A percentile compares a stretch with the other conserved stretches of the same genome.
These are phyloP conservation scores for Lathyrus tuberosus DNA, from an alignment of 306 rosid genomes.

Conservation along the genomic window DNA sequence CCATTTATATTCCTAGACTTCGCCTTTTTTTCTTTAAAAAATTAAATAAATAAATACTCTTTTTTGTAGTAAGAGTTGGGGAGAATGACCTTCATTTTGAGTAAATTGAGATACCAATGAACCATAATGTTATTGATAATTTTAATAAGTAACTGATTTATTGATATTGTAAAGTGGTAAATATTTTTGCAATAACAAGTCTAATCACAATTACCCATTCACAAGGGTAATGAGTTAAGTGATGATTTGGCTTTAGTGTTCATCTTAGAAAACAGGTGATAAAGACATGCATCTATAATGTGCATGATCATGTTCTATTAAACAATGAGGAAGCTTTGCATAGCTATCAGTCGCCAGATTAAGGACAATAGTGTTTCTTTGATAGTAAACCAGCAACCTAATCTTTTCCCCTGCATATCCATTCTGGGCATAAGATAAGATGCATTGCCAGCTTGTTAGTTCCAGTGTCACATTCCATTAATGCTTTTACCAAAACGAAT, in stretches of 20 bases:
- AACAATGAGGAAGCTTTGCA: slow-evolving; percentile 12
- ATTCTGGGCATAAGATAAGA: slow-evolving; percentile 10
- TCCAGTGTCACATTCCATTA: background rate
- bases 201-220: slow-evolving; percentile 9
- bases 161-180: background rate
- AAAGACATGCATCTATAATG: slow-evolving; percentile 39
- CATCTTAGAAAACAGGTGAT: slow-evolving; percentile 12
- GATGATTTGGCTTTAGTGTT: background rate
- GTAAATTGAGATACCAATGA: background rate
- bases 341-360: slow-evolving; percentile 19
- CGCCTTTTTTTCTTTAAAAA: too few species aligned
- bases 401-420: slow-evolving; percentile 12
- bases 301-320: background rate
- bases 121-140: background rate
- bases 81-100: background rate
- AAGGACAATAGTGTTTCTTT: slow-evolving; percentile 22
- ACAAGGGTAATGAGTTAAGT: slow-evolving; percentile 29
- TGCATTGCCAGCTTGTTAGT: background rate
- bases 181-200: slow-evolving; percentile 19
- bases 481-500: background rate
- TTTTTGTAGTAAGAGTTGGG: background rate
- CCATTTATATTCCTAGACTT: too few species aligned
- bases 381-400: slow-evolving; percentile 12
- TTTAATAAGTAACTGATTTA: background rate
- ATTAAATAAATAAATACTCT: too few species aligned